Evolutionary conservation across 116 monocot species (phyloP), one percentile per base, ranked within the genome.

Genomic region (Posidonia oceanica): DNA sequence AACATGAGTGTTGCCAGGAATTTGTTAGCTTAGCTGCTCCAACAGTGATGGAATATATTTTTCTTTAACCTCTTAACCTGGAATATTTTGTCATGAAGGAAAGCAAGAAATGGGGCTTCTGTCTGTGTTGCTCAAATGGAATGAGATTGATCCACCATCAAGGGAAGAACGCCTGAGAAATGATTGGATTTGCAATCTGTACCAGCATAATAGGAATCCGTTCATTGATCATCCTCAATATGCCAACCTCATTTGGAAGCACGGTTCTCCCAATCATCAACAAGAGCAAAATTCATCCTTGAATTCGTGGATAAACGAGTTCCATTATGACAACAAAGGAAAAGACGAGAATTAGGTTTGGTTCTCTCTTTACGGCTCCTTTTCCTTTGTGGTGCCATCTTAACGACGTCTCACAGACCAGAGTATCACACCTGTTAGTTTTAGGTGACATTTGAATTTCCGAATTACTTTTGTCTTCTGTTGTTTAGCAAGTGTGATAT

Each of bases 191-290:
- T 93, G 93, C 80, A 76, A 23, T 44, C 62, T 80, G 2, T 88
- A 86, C 64, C 93, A 93, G 62, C 84, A 93, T 75, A 93, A 93
- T 68, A 82, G 86, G 69, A 93, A 93, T 63, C 93, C 88, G 7
- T 88, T 93, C 41, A 61, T 93, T 70, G 93, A 93, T 79, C 88
- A 88, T 84, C 88, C 93, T 56, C 86, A 93, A 76, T 93, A 79
- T 76, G 93, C 82, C n/a, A 79, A 86, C 67, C 78, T 84, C 40
- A 84, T 88, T 39, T 93, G 89, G 93, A 80, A 74, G 70, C 38
- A 66, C 57, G 59, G 42, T n/a, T 40, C 29, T 72, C 15, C 29
- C 29, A 59, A 10, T 41, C 65, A 36, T 66, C 58, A 48, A 40
- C 39, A 3, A 17, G 3, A 60, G 7, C 29, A 42, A 6, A 66